Evolutionary conservation across 75 land plant species (phyloP).

Genomic region (Pinus albicaulis): DNA sequence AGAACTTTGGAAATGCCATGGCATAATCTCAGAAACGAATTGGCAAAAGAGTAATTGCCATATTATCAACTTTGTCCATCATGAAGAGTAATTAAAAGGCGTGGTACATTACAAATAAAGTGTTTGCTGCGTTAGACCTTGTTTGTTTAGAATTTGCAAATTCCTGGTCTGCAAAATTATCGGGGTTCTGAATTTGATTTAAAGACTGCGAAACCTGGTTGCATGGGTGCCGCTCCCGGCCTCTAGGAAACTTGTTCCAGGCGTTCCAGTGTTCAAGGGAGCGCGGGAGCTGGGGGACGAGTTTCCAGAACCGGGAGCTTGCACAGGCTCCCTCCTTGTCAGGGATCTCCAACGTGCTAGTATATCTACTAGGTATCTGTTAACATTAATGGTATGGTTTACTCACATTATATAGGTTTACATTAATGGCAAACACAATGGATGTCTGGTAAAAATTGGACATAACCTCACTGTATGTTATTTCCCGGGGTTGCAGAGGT

Average conservation of each 20-base stretch:
- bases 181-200: background rate
- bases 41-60: background rate
- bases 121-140: background rate
- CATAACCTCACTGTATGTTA: too few species aligned
- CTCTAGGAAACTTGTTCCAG: background rate
- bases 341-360: too few species aligned
- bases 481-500: too few species aligned
- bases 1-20: background rate
- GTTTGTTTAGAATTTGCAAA: background rate
- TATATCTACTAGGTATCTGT: too few species aligned
- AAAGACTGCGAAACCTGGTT: background rate
- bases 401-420: too few species aligned
- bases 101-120: background rate
- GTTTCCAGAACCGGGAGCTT: background rate
- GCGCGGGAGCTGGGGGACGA: background rate
- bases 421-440: too few species aligned
- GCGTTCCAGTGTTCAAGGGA: background rate
- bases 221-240: background rate
- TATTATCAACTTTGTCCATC: background rate
- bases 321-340: too few species aligned
- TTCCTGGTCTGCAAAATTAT: background rate
- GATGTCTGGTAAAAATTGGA: too few species aligned
- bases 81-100: background rate
- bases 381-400: too few species aligned
- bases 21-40: background rate